Conservation (phyloP, 345 rosid genomes). For the Euphorbia peplus region DNA sequence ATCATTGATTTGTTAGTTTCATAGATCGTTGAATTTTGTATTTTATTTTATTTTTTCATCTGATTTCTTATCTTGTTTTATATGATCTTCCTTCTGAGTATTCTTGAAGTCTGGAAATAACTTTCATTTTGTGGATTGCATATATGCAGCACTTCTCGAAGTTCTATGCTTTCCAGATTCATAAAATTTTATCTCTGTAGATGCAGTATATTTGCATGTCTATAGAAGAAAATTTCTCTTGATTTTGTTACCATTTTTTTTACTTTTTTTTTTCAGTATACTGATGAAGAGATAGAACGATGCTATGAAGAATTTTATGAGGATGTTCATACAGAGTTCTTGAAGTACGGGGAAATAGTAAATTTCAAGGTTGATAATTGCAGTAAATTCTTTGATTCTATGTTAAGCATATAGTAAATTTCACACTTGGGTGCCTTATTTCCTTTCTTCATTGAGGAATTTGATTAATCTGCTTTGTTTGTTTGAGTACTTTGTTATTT, state of each 20-base stretch:
- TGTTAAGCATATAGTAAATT: neutral
- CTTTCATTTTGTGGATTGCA: slow-evolving; percentile 5
- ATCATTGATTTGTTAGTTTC: neutral
- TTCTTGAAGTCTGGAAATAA: neutral
- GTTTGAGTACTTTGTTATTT: neutral
- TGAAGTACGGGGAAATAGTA: slow-evolving; percentile 88
- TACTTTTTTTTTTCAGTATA: slow-evolving; percentile 50
- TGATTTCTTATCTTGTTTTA: neutral
- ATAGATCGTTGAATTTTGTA: neutral
- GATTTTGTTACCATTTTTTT: slow-evolving; percentile 19
- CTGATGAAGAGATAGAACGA: slow-evolving; percentile 86
- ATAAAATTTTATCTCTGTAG: neutral
- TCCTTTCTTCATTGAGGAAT: neutral
- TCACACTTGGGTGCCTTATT: neutral
- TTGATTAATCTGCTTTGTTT: neutral
- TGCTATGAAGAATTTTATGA: slow-evolving; percentile 91
- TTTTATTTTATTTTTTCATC: no score
- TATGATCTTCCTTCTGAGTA: neutral
- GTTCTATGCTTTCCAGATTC: neutral
- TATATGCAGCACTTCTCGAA: neutral
- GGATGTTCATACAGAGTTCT: slow-evolving; percentile 96
- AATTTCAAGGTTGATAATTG: slow-evolving; percentile 78
- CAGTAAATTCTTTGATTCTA: slow-evolving; percentile 9
- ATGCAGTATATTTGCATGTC: neutral
- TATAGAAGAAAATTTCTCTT: neutral